A percentile compares a stretch with the other conserved stretches of the same genome.
phyloP scores from a whole-genome alignment of 305 asterid species.

The Nicotiana rustica region DNA sequence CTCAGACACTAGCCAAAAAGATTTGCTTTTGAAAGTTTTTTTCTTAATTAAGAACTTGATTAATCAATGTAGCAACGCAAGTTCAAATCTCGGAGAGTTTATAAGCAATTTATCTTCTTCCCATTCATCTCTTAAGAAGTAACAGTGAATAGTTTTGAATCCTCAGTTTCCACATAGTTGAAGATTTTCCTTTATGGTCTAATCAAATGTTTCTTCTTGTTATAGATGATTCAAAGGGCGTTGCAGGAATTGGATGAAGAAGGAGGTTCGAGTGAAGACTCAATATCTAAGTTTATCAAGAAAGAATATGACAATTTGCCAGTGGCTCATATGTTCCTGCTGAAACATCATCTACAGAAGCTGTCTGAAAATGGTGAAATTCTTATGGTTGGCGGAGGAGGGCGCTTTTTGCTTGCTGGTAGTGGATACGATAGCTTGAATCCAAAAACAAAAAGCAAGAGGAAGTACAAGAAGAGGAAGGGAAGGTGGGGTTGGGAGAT shows the following conservation, averaged over 20 bases:
- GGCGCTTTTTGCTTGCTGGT: conserved; percentile 43
- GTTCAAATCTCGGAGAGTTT: background rate
- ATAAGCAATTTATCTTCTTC: background rate
- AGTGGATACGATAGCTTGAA: conserved; percentile 30
- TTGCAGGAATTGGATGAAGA: conserved; percentile 51
- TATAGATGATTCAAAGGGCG: conserved; percentile 70
- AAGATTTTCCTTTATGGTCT: background rate
- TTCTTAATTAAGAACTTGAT: background rate
- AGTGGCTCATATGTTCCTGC: conserved; percentile 57
- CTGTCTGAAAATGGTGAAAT: conserved; percentile 52
- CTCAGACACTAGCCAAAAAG: background rate
- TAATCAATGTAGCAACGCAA: background rate
- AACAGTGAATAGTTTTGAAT: conserved; percentile 16
- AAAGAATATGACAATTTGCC: conserved; percentile 56
- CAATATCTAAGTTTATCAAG: conserved; percentile 55
- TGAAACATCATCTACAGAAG: conserved; percentile 55
- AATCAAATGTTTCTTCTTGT: background rate
- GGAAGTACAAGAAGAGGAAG: conserved; percentile 42
- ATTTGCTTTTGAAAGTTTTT: background rate
- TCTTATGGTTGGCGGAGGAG: conserved; percentile 40
- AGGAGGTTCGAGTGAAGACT: conserved; percentile 59
- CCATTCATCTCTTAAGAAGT: background rate
- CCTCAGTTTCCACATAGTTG: background rate
- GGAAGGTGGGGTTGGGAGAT: conserved; percentile 46
- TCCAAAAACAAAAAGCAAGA: conserved; percentile 33